Evolutionary conservation across 2,329 filamentous ascomycete genomes (phyloP), one percentile per base, ranked within the genome.

Genomic region (Alternaria viburni): DNA sequence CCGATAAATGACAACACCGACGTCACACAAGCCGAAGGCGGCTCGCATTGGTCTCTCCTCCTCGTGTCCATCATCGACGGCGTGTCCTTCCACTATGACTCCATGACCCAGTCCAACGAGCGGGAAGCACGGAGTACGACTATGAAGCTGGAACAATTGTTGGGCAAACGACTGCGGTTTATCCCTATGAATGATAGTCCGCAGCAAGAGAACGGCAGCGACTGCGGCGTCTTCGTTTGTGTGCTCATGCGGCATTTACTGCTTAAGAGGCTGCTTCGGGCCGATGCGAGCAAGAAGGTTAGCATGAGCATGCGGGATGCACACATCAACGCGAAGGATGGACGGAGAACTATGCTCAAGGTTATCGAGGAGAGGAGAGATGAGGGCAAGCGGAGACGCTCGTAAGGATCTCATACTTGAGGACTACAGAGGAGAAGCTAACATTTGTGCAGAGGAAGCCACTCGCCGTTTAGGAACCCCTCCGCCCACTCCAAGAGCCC

Each of bases 11-110:
- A 99, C 82, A 92, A 93, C 70, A 88, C 91, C 51, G 87, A 87
- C 57, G 83, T 90, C 60, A 89, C 92, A n/a, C 93, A 86, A 54
- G 90, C 93, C n/a, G 94, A 97, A 81, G 93, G 92, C 44, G 96
- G 96, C 43, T 92, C 91, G 4, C 96, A 99, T 79, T 99, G 96
- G 96, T 97, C 93, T 0, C 84, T 99, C 0, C 88, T 99, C 1
- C 87, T 99, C 3, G 94, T 99, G 30, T 93, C 90, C 12, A 87
- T 93, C 44, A 89, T 97, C 54, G 96, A 99, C 77, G 90, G 93
- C 9, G 89, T 97, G 3, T 93, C 95, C 0, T 99, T 99, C 80
- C 96, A 99, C 83, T 99, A 99, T 82, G 96, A 99, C 81, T 95
- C 91, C 1, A 85, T 98, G 25, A 87, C 88, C 3, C 89, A 90